Conservation (phyloP, 805 yeast genomes). For the Metschnikowia shivogae region DNA sequence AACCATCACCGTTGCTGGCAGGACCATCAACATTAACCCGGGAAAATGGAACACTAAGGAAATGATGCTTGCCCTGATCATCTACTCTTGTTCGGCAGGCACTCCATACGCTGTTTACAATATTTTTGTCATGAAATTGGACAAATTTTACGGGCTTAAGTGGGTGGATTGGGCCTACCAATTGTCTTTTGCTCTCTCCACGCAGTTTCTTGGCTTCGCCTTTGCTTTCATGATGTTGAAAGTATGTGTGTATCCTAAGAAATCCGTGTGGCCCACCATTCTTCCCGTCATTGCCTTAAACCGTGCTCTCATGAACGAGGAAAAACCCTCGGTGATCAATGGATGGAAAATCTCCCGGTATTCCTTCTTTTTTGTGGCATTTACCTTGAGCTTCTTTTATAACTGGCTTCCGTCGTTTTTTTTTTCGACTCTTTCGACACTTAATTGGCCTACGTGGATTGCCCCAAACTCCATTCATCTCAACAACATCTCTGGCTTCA, state of each 20-base stretch:
- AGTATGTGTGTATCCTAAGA: slow-evolving; percentile 43
- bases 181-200: slow-evolving; percentile 46
- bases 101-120: slow-evolving; percentile 41
- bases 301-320: slow-evolving; percentile 36
- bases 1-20: slow-evolving; percentile 22
- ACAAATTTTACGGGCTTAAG: slow-evolving; percentile 37
- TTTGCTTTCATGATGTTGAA: slow-evolving; percentile 62
- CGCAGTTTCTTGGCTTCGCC: slow-evolving; percentile 64
- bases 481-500: slow-evolving; percentile 36
- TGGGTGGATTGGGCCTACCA: slow-evolving; percentile 52
- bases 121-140: slow-evolving; percentile 42
- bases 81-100: slow-evolving; percentile 40
- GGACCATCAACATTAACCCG: slow-evolving; percentile 30
- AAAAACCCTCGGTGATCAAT: slow-evolving; percentile 20
- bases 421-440: slow-evolving; percentile 35
- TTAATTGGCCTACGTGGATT: slow-evolving; percentile 47
- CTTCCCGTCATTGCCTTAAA: slow-evolving; percentile 42
- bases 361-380: slow-evolving; percentile 35
- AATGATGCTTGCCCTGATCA: slow-evolving; percentile 43
- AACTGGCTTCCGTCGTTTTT: slow-evolving; percentile 41
- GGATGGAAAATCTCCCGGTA: slow-evolving; percentile 44
- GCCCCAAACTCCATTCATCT: slow-evolving; percentile 36
- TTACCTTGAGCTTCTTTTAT: slow-evolving; percentile 33
- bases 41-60: slow-evolving; percentile 44
- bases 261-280: slow-evolving; percentile 43